A percentile compares a stretch with the other conserved stretches of the same genome.
These are phyloP conservation scores for Vigna angularis DNA, from an alignment of 306 rosid species.

Conservation along the genomic window DNA sequence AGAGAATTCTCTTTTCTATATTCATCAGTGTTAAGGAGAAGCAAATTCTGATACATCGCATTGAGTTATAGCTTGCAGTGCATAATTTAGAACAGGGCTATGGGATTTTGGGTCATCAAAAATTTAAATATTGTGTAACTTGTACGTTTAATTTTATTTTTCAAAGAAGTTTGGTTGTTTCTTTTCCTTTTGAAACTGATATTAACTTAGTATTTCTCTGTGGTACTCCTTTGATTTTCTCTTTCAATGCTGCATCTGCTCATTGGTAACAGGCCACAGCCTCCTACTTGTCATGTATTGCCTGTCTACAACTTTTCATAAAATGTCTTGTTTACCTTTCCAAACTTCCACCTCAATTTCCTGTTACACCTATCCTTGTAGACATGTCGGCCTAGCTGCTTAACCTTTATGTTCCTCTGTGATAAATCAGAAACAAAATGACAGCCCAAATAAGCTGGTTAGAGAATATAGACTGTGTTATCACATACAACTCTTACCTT, in stretches of 20 bases:
- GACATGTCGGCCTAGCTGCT: not conserved
- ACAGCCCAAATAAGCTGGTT: constrained; percentile 4
- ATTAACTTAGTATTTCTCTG: not conserved
- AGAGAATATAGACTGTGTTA: not conserved
- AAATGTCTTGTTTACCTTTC: constrained; percentile 19
- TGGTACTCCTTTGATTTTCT: not conserved
- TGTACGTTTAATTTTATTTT: not conserved
- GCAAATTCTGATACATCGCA: not conserved
- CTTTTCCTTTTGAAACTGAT: constrained; percentile 10
- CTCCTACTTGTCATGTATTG: not conserved
- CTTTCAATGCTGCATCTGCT: constrained; percentile 20
- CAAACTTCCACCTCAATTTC: constrained; percentile 18
- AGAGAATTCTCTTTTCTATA: not conserved
- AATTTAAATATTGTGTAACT: not conserved
- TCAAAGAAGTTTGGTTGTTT: constrained; percentile 1
- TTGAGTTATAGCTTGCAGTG: not conserved
- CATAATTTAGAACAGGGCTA: constrained; percentile 16
- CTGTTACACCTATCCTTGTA: not conserved
- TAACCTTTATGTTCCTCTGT: constrained; percentile 21
- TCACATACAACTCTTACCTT: constrained; percentile 17
- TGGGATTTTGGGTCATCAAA: constrained; percentile 6
- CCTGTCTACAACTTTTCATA: constrained; percentile 24
- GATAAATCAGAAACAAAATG: constrained; percentile 1
- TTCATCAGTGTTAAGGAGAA: not conserved
- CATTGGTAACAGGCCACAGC: not conserved